Percentiles rank a stretch among this genome's conserved stretches.
Evolutionary conservation across 2,329 filamentous ascomycete genomes (phyloP).

Genomic region (Venturia nashicola): DNA sequence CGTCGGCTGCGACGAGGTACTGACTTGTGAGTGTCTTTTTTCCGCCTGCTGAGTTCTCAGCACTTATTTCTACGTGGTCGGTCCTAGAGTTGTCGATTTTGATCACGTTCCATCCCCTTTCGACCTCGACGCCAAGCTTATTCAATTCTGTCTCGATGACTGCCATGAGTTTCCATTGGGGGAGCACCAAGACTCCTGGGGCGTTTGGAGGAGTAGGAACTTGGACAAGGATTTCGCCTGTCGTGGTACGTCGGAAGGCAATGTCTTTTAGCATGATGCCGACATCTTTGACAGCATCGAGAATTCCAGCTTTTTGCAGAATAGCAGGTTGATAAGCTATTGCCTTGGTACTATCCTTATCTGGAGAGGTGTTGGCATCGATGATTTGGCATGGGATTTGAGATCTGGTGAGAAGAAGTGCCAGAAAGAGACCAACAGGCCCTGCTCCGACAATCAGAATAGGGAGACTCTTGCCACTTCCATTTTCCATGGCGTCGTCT

Average conservation of each 20-base stretch:
- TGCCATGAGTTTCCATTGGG: background rate
- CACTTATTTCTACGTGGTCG: background rate
- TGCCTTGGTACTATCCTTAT: background rate
- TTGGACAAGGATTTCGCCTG: background rate
- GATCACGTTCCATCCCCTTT: background rate
- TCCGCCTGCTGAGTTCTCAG: conserved; percentile 8
- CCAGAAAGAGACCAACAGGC: conserved; percentile 29
- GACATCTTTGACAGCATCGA: conserved; percentile 15
- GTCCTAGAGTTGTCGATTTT: background rate
- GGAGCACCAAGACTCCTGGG: background rate
- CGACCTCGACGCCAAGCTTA: background rate
- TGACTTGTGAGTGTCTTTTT: conserved; percentile 20
- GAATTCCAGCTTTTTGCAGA: conserved; percentile 20
- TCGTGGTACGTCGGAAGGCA: background rate
- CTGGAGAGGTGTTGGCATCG: conserved; percentile 13
- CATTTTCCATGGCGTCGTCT: background rate
- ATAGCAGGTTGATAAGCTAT: background rate
- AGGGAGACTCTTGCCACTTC: background rate
- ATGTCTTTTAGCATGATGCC: background rate
- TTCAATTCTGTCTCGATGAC: background rate
- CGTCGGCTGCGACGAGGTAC: conserved; percentile 41
- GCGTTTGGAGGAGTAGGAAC: background rate
- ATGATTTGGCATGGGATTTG: conserved; percentile 22
- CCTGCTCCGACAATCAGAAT: conserved; percentile 28
- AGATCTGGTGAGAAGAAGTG: conserved; percentile 25